Percentiles rank a stretch among this genome's conserved stretches.
These are phyloP conservation scores for Hypoxylon sp. DNA, from an alignment of 2,329 filamentous ascomycete genomes.

Conservation along the genomic window DNA sequence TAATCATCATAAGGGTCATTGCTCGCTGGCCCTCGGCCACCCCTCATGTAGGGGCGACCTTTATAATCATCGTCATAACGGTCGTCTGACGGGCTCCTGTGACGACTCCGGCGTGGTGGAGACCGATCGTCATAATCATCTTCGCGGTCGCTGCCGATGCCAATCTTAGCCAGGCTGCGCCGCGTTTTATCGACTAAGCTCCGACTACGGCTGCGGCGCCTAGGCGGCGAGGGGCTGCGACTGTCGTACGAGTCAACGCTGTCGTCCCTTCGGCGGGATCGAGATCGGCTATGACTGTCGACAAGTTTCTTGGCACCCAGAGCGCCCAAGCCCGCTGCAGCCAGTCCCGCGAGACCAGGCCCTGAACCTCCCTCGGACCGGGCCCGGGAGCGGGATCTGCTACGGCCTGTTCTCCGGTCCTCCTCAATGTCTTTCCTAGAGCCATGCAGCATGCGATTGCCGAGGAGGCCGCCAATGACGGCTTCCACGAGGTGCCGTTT, in stretches of 20 bases:
- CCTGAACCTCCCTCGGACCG: slow-evolving; percentile 66
- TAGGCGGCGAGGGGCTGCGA: slow-evolving; percentile 57
- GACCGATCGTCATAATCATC: slow-evolving; percentile 58
- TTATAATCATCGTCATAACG: slow-evolving; percentile 49
- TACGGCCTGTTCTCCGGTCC: slow-evolving; percentile 70
- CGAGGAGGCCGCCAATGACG: slow-evolving; percentile 87
- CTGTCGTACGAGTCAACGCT: slow-evolving; percentile 62
- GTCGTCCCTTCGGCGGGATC: slow-evolving; percentile 62
- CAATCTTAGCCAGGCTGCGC: slow-evolving; percentile 71
- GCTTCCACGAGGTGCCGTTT: slow-evolving; percentile 88
- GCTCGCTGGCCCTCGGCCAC: slow-evolving; percentile 48
- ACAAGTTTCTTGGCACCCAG: slow-evolving; percentile 71
- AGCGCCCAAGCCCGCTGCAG: slow-evolving; percentile 71
- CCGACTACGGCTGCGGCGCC: slow-evolving; percentile 67
- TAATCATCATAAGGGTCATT: slow-evolving; percentile 57
- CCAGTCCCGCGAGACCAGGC: slow-evolving; percentile 70
- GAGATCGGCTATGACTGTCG: slow-evolving; percentile 63
- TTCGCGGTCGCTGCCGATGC: slow-evolving; percentile 64
- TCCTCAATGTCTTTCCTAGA: slow-evolving; percentile 74
- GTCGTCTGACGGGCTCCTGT: slow-evolving; percentile 53
- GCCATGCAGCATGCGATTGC: slow-evolving; percentile 88
- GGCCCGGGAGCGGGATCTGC: slow-evolving; percentile 75
- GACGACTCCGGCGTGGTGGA: slow-evolving; percentile 55
- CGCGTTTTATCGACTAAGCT: slow-evolving; percentile 74
- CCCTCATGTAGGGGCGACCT: slow-evolving; percentile 54